phyloP scores from a whole-genome alignment of 106 monocot species.

The Vanilla planifolia region DNA sequence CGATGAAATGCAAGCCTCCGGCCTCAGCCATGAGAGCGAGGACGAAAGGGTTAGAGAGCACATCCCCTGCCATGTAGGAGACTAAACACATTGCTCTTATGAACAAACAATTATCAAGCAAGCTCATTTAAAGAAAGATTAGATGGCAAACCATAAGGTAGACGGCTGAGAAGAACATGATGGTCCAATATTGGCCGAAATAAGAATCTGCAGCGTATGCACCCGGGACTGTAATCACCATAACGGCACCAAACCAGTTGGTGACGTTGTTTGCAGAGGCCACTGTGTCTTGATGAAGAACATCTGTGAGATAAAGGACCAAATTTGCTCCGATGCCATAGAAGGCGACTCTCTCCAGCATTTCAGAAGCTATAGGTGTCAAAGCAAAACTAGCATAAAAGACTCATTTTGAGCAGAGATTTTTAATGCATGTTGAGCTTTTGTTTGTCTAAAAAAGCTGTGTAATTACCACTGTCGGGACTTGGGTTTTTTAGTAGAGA shows the following conservation, averaged over 20 bases:
- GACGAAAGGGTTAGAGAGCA: conserved; percentile 48
- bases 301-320: conserved; percentile 38
- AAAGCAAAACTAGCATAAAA: not conserved
- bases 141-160: conserved; percentile 27
- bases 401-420: not conserved
- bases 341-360: conserved; percentile 54
- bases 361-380: conserved; percentile 28
- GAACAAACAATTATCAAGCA: not conserved
- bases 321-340: conserved; percentile 45
- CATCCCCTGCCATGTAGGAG: conserved; percentile 52
- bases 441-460: not conserved
- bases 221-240: conserved; percentile 42
- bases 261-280: conserved; percentile 48
- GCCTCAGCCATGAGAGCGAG: conserved; percentile 48
- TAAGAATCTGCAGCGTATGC: conserved; percentile 53
- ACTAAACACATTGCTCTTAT: not conserved
- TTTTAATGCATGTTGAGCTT: not conserved
- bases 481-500: not conserved
- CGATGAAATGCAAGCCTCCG: conserved; percentile 37
- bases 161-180: conserved; percentile 30
- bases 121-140: not conserved
- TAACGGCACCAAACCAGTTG: conserved; percentile 51
- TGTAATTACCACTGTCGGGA: not conserved
- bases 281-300: conserved; percentile 51
- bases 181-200: conserved; percentile 58